Evolutionary conservation across 805 yeast genomes (phyloP), one percentile per base, ranked within the genome.

Genomic region (Zygosaccharomyces bailii): DNA sequence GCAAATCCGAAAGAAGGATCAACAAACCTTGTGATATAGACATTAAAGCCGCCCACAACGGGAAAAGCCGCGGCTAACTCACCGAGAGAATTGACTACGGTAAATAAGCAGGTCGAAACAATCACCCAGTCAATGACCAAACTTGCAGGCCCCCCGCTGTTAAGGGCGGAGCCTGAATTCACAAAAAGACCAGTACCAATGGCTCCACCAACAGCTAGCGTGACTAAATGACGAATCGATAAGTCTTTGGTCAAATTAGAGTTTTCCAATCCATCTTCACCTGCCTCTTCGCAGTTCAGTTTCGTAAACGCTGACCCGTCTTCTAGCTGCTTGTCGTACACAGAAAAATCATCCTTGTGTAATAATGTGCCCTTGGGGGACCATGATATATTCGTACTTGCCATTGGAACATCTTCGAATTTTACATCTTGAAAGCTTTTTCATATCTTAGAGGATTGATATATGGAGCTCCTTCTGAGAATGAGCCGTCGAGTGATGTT

Each of bases 141-240:
- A 25, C 82, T 75, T 2, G 80, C 85, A 4, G 86, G 84, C 3
- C 31, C 31, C 56, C 84, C 84, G 14, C 73, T 69, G 27, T 60
- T 59, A 48, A 83, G 67, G 1, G 84, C 78, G 34, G 73, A 64
- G 43, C 86, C 86, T 2, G 84, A 74, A 46, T 85, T 86, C 43
- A 82, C 76, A 50, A 82, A 80, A 44, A 82, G 65, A 58, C 88
- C 86, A 0, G 86, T 80, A 47, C 86, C 86, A 30, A 82, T 76
- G 33, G 82, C 73, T 36, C 84, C 81, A 31, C 86, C 86, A 35
- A 82, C 77, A 27, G 86, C 80, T 49, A 82, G 75, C 76, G 82
- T 79, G 52, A 80, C 79, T 55, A 82, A 60, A 54, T 80, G 86
- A 43, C 64, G 54, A 14, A 57, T 50, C 20, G 54, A 53, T n/a